These are phyloP conservation scores for Drosera capensis DNA, from an alignment of 148 eudicot species.

Conservation along the genomic window DNA sequence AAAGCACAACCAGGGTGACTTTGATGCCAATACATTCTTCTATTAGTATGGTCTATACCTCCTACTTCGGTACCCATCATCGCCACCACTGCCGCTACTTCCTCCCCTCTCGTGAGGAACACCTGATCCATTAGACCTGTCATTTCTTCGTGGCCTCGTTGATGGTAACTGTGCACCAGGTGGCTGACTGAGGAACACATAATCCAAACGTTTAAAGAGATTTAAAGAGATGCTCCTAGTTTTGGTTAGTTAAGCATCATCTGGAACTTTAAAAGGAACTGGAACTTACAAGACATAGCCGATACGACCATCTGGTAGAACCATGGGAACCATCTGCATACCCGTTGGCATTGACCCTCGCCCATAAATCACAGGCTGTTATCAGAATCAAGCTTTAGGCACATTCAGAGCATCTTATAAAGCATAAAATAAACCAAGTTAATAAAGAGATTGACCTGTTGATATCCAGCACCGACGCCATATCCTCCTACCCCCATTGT, in stretches of 20 bases:
- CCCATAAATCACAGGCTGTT: slow-evolving; percentile 88
- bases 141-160: slow-evolving; percentile 57
- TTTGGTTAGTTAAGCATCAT: background rate
- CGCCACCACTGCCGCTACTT: slow-evolving; percentile 22
- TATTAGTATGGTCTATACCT: slow-evolving; percentile 75
- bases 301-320: slow-evolving; percentile 94
- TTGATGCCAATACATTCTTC: too few species aligned
- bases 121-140: slow-evolving; percentile 56
- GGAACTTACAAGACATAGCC: slow-evolving; percentile 94
- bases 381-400: background rate
- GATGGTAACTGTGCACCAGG: slow-evolving; percentile 70
- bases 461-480: slow-evolving; percentile 56
- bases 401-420: background rate
- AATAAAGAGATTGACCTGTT: slow-evolving; percentile 30
- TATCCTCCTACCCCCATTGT: slow-evolving; percentile 68
- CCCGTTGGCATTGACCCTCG: slow-evolving; percentile 94
- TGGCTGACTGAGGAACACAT: slow-evolving; percentile 55
- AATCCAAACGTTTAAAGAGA: background rate
- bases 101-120: slow-evolving; percentile 56
- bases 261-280: background rate
- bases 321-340: slow-evolving; percentile 99
- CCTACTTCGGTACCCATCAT: slow-evolving; percentile 38
- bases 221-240: background rate
- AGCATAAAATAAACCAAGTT: background rate
- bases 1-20: too few species aligned